Evolutionary conservation across 768 basidiomycete genomes (phyloP).

Genomic region (Pleurotus djamor): DNA sequence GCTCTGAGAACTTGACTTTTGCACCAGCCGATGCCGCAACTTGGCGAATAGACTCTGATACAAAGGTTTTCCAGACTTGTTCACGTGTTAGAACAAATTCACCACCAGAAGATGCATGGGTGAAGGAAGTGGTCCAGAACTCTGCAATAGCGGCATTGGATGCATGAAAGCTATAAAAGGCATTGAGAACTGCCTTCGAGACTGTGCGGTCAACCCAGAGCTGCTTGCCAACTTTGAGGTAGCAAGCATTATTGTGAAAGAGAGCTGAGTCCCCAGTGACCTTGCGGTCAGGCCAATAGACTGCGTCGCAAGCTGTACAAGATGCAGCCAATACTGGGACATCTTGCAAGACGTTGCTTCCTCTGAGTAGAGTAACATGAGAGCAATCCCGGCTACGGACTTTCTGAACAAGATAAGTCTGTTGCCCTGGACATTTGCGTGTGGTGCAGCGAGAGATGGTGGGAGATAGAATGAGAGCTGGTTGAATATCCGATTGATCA

Average conservation of each 20-base stretch:
- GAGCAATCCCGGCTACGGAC: conserved; percentile 13
- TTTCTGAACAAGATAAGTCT: conserved; percentile 1
- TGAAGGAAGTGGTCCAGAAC: conserved; percentile 15
- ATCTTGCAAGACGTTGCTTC: conserved; percentile 8
- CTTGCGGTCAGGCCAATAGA: conserved; percentile 15
- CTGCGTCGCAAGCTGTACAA: conserved; percentile 11
- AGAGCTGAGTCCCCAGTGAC: not conserved
- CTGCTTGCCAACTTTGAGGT: conserved; percentile 10
- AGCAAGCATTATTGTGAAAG: conserved; percentile 8
- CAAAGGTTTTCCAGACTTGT: conserved; percentile 17
- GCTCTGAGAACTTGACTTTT: not conserved
- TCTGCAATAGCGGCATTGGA: conserved; percentile 15
- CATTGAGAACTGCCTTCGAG: conserved; percentile 14
- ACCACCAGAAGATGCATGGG: not conserved
- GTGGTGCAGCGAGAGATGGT: conserved; percentile 10
- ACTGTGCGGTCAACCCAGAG: conserved; percentile 11
- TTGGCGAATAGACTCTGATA: conserved; percentile 14
- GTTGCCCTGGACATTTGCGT: conserved; percentile 5
- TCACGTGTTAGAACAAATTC: not conserved
- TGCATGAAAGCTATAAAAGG: conserved; percentile 18
- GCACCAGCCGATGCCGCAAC: conserved; percentile 8
- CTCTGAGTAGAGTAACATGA: conserved; percentile 15
- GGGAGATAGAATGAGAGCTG: conserved; percentile 13
- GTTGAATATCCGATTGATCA: not conserved
- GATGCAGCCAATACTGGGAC: conserved; percentile 12